These are phyloP conservation scores for Phoma herbarum DNA, from an alignment of 2,329 filamentous ascomycete genomes.

Conservation along the genomic window DNA sequence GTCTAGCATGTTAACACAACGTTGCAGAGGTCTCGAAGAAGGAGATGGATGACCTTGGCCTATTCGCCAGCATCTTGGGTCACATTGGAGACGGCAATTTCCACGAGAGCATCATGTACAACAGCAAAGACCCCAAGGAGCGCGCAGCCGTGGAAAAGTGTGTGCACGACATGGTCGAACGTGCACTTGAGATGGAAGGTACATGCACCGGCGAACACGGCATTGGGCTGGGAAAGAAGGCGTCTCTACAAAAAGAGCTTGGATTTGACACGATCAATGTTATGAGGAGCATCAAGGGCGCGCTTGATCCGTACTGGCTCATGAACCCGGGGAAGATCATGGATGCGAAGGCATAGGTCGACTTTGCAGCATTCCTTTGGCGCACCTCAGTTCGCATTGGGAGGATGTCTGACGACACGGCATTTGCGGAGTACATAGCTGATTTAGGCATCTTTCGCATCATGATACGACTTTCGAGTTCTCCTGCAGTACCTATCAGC, in stretches of 20 bases:
- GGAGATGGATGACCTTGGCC: constrained; percentile 83
- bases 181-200: constrained; percentile 93
- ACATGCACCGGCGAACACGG: constrained; percentile 92
- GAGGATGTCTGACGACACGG: constrained; percentile 30
- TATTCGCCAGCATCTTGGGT: constrained; percentile 88
- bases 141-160: constrained; percentile 78
- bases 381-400: constrained; percentile 29
- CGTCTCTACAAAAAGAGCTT: constrained; percentile 78
- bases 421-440: constrained; percentile 15
- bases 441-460: background rate
- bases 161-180: constrained; percentile 88
- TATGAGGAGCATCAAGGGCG: constrained; percentile 84
- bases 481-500: background rate
- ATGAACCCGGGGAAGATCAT: constrained; percentile 95
- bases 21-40: constrained; percentile 80
- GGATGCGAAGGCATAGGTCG: constrained; percentile 57
- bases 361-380: background rate
- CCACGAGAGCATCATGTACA: constrained; percentile 91
- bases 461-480: background rate
- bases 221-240: constrained; percentile 86
- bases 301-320: constrained; percentile 85
- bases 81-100: constrained; percentile 96
- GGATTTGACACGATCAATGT: constrained; percentile 81
- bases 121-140: constrained; percentile 73
- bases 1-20: background rate